phyloP scores from a whole-genome alignment of 176 grass and related monocot genomes.

The Olyra latifolia region DNA sequence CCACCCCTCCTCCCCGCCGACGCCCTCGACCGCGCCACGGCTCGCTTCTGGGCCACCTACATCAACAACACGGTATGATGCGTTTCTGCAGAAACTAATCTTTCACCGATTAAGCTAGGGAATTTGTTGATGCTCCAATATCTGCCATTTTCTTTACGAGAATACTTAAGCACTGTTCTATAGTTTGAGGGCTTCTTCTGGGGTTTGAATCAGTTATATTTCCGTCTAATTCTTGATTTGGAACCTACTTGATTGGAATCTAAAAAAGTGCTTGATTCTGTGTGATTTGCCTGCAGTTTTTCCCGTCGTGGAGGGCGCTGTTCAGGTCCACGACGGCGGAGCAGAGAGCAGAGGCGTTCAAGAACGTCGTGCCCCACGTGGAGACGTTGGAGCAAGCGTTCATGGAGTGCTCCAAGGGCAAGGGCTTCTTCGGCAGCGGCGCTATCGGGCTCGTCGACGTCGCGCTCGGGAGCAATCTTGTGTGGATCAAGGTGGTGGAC shows the following conservation, averaged over 20 bases:
- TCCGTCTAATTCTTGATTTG: no score
- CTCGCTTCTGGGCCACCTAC: slow-evolving; percentile 43
- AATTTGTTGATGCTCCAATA: no score
- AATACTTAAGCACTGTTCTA: neutral
- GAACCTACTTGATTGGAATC: neutral
- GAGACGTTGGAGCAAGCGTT: slow-evolving; percentile 47
- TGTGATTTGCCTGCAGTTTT: slow-evolving; percentile 22
- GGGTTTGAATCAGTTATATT: neutral
- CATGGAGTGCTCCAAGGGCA: slow-evolving; percentile 27
- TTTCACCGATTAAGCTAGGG: no score
- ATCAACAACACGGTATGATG: slow-evolving; percentile 25
- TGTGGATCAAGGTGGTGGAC: slow-evolving; percentile 40
- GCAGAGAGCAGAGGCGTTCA: slow-evolving; percentile 30
- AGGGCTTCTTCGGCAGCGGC: slow-evolving; percentile 48
- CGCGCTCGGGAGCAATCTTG: slow-evolving; percentile 38
- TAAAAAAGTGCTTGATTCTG: neutral
- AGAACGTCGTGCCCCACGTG: slow-evolving; percentile 18
- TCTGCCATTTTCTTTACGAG: no score
- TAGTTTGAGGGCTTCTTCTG: neutral
- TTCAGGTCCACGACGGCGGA: slow-evolving; percentile 35
- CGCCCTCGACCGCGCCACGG: slow-evolving; percentile 31
- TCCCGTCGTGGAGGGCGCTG: slow-evolving; percentile 14
- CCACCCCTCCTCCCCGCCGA: slow-evolving; percentile 22
- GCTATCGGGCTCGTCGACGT: slow-evolving; percentile 43
- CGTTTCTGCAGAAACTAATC: neutral